Percentiles rank a stretch among this genome's conserved stretches.
These are phyloP conservation scores for Globisporangium emineosum DNA, from an alignment of 352 stramenopile genomes.

Conservation along the genomic window DNA sequence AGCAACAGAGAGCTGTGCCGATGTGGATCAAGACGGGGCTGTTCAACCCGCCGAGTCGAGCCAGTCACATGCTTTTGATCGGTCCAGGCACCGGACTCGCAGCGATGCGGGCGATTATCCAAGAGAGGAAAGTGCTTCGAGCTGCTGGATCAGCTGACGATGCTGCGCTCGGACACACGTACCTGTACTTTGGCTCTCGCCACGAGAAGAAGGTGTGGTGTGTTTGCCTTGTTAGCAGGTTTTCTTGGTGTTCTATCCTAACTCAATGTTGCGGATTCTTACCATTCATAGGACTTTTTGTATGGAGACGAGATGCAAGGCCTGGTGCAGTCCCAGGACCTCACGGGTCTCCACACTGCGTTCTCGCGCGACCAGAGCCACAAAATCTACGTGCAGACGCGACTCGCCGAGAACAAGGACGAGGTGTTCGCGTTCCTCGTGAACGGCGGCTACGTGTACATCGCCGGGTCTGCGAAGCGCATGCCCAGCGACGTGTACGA, in stretches of 20 bases:
- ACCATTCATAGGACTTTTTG: constrained; percentile 69
- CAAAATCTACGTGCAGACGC: constrained; percentile 92
- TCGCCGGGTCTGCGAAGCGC: constrained; percentile 88
- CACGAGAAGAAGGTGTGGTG: constrained; percentile 64
- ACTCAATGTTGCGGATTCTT: background rate
- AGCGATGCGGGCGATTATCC: constrained; percentile 86
- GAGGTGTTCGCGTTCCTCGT: constrained; percentile 67
- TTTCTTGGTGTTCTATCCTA: background rate
- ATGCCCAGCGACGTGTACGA: constrained; percentile 92
- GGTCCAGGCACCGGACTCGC: constrained; percentile 90
- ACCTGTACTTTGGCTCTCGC: constrained; percentile 90
- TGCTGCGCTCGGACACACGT: constrained; percentile 24
- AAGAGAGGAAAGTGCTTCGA: constrained; percentile 70
- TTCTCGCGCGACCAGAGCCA: constrained; percentile 89
- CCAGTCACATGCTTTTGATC: constrained; percentile 80
- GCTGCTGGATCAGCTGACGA: constrained; percentile 14
- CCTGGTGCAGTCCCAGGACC: constrained; percentile 40
- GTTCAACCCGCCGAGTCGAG: constrained; percentile 53
- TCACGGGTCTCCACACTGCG: constrained; percentile 79
- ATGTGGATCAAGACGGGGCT: constrained; percentile 88
- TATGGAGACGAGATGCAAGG: constrained; percentile 76
- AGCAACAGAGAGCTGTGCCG: constrained; percentile 36
- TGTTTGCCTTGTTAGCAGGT: background rate
- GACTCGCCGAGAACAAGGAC: constrained; percentile 80
- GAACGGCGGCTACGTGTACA: constrained; percentile 70